Evolutionary conservation across 2,329 filamentous ascomycete genomes (phyloP), one percentile per base, ranked within the genome.

Genomic region (Chaetomiaceae sp.): DNA sequence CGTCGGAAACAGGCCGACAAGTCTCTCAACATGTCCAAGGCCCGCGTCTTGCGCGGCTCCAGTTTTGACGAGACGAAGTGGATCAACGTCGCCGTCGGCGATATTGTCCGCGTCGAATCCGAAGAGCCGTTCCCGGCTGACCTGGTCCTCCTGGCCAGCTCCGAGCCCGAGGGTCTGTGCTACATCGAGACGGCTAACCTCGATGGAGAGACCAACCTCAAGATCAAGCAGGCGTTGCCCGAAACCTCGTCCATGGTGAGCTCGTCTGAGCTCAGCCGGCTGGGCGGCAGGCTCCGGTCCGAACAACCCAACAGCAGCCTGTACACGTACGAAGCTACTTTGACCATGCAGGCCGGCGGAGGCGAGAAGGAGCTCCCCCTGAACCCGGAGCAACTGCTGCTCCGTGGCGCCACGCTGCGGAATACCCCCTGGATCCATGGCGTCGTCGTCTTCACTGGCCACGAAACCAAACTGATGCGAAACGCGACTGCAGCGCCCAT

Each of bases 181-280:
- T 99, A 99, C 69, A 97, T 99, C 66, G 94, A 99, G 73, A 99
- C 94, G 2, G 92, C 94, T 21, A 99, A 99, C 67, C 76, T 99
- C 54, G 94, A 99, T 64, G 94, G 94, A 62, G 94, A 99, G 72
- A 99, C 94, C 18, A 99, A 99, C 67, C 75, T 99, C 62, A 99
- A 99, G 73, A 96, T 99, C 74, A 99, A 99, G 74, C 94, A 99
- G 73, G 92, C 85, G 2, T 85, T 96, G 49, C 92, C 94, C 0
- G 94, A 99, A 74, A 99, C 94, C 0, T 85, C 87, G 13, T 79
- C 87, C 56, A 78, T 96, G 66, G 90, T 99, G 54, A 96, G 89
- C 66, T 83, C 90, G 16, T 84, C 81, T 58, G 92, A 97, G 64
- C 75, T 99, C 57, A 89, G 90, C 66, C 81, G 92, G 57, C 74